These are phyloP conservation scores for Zygnema circumcarinatum DNA, from an alignment of 139 green algal species.

Conservation along the genomic window DNA sequence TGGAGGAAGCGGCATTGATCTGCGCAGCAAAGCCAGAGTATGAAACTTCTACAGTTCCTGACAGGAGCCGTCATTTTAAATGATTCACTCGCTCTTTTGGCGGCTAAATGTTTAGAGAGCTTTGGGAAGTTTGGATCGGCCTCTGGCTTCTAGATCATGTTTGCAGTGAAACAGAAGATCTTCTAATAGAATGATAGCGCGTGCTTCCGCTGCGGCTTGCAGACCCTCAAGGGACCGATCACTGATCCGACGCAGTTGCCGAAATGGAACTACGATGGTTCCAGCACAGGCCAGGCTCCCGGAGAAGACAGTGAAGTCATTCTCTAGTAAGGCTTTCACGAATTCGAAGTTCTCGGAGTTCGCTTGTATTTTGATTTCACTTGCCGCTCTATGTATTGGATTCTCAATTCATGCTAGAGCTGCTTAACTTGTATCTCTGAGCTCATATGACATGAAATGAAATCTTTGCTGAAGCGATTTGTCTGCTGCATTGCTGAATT, in stretches of 20 bases:
- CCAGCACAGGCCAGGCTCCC: constrained; percentile 88
- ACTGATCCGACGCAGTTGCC: constrained; percentile 75
- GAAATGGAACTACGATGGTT: constrained; percentile 97
- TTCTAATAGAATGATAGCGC: not conserved
- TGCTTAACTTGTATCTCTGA: not conserved
- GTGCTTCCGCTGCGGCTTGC: not conserved
- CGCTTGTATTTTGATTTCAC: not conserved
- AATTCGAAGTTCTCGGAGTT: not conserved
- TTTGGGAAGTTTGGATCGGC: not conserved
- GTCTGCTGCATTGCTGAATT: not conserved
- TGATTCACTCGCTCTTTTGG: not conserved
- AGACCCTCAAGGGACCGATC: constrained; percentile 53
- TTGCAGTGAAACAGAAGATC: not conserved
- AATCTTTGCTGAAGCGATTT: not conserved
- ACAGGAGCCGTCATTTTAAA: not conserved
- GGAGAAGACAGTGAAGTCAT: constrained; percentile 94
- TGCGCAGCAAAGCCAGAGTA: constrained; percentile 48
- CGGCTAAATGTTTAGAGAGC: not conserved
- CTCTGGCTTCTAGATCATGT: not conserved
- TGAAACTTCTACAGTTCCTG: constrained; percentile 2
- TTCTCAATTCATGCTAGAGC: not conserved
- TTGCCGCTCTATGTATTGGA: not conserved
- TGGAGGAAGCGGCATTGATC: constrained; percentile 29
- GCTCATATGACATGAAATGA: not conserved
- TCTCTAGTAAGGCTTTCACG: constrained; percentile 64